Percentiles rank a stretch among this genome's conserved stretches.
These are phyloP conservation scores for Trichoderma erinaceum DNA, from an alignment of 495 filamentous ascomycete species.

Conservation along the genomic window DNA sequence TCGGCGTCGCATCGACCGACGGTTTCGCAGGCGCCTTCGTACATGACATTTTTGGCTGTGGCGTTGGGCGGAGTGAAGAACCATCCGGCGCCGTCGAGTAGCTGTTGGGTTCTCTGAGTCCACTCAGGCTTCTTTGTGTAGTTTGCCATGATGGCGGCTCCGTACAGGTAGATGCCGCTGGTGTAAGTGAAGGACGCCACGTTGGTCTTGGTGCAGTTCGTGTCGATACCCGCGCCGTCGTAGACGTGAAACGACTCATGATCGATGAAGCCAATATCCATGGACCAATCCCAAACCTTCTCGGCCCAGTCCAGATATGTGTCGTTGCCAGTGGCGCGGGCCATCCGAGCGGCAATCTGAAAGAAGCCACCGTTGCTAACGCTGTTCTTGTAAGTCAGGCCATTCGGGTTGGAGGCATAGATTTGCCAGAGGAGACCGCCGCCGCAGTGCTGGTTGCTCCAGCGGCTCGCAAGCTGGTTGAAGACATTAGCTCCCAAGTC, in stretches of 20 bases:
- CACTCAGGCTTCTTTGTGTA: constrained; percentile 49
- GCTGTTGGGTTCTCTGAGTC: constrained; percentile 41
- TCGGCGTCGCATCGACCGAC: constrained; percentile 58
- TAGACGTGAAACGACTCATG: constrained; percentile 40
- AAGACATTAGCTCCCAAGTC: constrained; percentile 45
- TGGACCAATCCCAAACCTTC: constrained; percentile 64
- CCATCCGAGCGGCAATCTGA: constrained; percentile 61
- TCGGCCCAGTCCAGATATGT: constrained; percentile 64
- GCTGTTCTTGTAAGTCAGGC: constrained; percentile 65
- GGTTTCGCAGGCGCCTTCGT: constrained; percentile 69
- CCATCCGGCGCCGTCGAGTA: constrained; percentile 38
- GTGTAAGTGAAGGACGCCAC: constrained; percentile 55
- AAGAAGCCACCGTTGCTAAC: constrained; percentile 67
- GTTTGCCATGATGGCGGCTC: constrained; percentile 60
- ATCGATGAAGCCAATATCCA: constrained; percentile 45
- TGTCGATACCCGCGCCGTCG: constrained; percentile 46
- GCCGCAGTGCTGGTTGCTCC: constrained; percentile 60
- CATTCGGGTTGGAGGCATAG: constrained; percentile 64
- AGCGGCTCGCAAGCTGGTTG: constrained; percentile 48
- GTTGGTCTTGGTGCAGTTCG: constrained; percentile 44
- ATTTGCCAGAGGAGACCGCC: constrained; percentile 85
- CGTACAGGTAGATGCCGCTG: constrained; percentile 58
- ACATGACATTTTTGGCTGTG: constrained; percentile 52
- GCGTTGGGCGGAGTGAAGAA: constrained; percentile 42
- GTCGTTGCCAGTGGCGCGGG: constrained; percentile 56